Evolutionary conservation across 495 filamentous ascomycete genomes (phyloP).

Genomic region (Aspergillus funiculosus): DNA sequence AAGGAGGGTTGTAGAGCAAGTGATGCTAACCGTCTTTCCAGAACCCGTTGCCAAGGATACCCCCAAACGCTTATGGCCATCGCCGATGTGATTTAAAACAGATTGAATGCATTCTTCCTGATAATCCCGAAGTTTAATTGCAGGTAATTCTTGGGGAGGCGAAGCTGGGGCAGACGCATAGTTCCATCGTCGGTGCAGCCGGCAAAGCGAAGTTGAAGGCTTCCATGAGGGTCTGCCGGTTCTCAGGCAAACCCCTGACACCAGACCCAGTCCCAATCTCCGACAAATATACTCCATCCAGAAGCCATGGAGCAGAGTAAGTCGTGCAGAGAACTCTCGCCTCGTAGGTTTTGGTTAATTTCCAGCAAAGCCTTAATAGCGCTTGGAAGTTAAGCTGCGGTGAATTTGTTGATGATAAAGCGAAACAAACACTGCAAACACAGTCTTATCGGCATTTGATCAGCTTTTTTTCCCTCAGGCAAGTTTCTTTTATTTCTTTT

Average conservation of each 20-base stretch:
- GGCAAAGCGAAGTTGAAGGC: background rate
- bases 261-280: slow-evolving; percentile 21
- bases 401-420: background rate
- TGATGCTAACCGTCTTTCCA: slow-evolving; percentile 72
- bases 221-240: slow-evolving; percentile 5
- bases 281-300: slow-evolving; percentile 32
- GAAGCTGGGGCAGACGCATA: slow-evolving; percentile 24
- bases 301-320: slow-evolving; percentile 16
- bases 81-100: slow-evolving; percentile 62
- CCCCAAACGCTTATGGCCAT: slow-evolving; percentile 76
- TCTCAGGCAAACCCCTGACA: slow-evolving; percentile 14
- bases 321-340: background rate
- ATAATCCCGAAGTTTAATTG: slow-evolving; percentile 63
- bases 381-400: background rate
- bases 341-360: too few species aligned
- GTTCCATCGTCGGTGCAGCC: slow-evolving; percentile 16
- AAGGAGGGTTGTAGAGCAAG: background rate
- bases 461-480: slow-evolving; percentile 8
- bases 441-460: slow-evolving; percentile 29
- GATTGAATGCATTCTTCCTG: slow-evolving; percentile 89
- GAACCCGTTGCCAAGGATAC: slow-evolving; percentile 87
- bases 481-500: background rate
- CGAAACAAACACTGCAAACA: slow-evolving; percentile 43
- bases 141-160: slow-evolving; percentile 18
- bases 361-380: too few species aligned